Base-by-base conservation (phyloP, 352 stramenopile species). In the Globisporangium alternatum region DNA sequence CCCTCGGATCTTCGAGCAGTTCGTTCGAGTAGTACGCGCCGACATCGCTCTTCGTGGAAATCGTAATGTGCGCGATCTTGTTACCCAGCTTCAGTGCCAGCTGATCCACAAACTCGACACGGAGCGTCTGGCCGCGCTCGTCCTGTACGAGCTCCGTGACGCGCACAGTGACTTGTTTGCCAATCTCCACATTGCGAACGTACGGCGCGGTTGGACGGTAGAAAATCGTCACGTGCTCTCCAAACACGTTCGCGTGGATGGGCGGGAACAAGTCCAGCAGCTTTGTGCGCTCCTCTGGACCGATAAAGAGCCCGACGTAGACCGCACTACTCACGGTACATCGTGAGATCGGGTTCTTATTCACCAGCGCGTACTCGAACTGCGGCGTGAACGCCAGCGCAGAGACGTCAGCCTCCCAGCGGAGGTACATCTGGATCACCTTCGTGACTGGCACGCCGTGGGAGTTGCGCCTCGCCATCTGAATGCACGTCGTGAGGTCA, bases 11-110 rank as follows among this genome's bases (percentile, higher is more conserved):
- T 21, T 70, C 58, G 22, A 92, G 58, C 30, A 92, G 56, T 39
- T 89, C 77, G 56, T 92, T 92, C 25, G 83, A 92, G 54, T 90
- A 90, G 22, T 74, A 77, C 2, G 81, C 77, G 58, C 69, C 77
- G 10, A 90, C 68, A 10, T 71, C 66, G 33, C 73, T 51, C 13
- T 52, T 64, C 1, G 71, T 88, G 3, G 83, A 92, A 5, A 92
- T 57, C 0, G 83, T 92, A 43, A 92, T 76, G 53, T 90, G 83
- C 10, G 78, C 72, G 19, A 86, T 69, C 51, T 84, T 83, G 72
- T 88, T 92, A 63, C 61, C 61, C 9, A 74, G 62, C 30, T 67
- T 60, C 35, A 89, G 54, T n/a, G 44, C 54, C n/a, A 88, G 56
- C 19, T 45, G 25, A 8, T 74, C 64, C 41, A 80, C 70, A 28